These are phyloP conservation scores for Phenoliferia sp. DNA, from an alignment of 1,284 basidiomycete genomes.

Conservation along the genomic window DNA sequence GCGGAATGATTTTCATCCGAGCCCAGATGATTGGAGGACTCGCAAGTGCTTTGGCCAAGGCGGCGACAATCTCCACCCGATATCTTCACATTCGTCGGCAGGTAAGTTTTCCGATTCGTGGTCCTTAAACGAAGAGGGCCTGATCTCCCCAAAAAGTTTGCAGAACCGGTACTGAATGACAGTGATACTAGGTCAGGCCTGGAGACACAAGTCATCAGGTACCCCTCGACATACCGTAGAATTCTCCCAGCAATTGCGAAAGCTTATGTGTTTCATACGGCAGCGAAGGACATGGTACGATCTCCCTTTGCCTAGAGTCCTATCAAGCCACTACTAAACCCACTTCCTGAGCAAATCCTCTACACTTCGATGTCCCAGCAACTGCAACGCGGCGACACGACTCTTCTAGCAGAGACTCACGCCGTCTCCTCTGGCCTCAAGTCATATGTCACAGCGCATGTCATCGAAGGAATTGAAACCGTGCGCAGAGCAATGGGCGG, in stretches of 20 bases:
- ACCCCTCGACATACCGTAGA: constrained; percentile 65
- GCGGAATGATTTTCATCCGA: constrained; percentile 51
- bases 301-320: constrained; percentile 3
- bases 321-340: background rate
- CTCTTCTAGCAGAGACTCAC: constrained; percentile 62
- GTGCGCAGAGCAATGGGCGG: constrained; percentile 69
- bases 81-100: constrained; percentile 64
- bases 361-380: constrained; percentile 53
- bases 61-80: constrained; percentile 60
- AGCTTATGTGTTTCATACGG: constrained; percentile 64
- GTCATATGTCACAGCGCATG: constrained; percentile 54
- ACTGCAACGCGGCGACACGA: constrained; percentile 53
- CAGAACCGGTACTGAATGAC: constrained; percentile 29
- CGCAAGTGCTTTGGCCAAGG: constrained; percentile 55
- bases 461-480: constrained; percentile 60
- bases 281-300: constrained; percentile 60
- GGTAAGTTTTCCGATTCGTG: background rate
- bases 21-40: constrained; percentile 54
- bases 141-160: constrained; percentile 47
- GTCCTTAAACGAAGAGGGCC: too few relatives aligned
- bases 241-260: constrained; percentile 64
- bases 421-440: constrained; percentile 67
- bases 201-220: constrained; percentile 62
- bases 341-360: constrained; percentile 35
- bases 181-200: constrained; percentile 46